Conservation (phyloP, 2,329 filamentous ascomycete genomes). For the Pseudopithomyces chartarum region DNA sequence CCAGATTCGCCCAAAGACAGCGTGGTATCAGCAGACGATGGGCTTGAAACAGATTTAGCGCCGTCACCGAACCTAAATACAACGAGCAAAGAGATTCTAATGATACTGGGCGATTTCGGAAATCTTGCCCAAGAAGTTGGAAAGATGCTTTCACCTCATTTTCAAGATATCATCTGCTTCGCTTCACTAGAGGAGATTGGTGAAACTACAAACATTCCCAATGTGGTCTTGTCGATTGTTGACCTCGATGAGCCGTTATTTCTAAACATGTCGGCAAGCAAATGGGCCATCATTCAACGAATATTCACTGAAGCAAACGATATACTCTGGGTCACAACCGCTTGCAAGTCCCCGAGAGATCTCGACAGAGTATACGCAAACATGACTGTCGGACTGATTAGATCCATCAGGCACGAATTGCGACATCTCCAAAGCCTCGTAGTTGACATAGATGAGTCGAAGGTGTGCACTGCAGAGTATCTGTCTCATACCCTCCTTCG, state of each 20-base stretch:
- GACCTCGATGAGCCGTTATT: conserved; percentile 15
- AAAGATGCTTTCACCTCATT: not conserved
- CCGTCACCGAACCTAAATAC: not conserved
- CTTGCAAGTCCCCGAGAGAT: not conserved
- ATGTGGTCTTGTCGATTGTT: conserved; percentile 6
- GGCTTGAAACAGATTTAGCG: conserved; percentile 7
- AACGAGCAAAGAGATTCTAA: not conserved
- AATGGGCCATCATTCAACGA: conserved; percentile 5
- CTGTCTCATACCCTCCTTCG: conserved; percentile 6
- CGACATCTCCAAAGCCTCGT: conserved; percentile 12
- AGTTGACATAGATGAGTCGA: conserved; percentile 11
- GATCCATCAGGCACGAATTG: conserved; percentile 12
- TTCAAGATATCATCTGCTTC: not conserved
- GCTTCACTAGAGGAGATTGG: not conserved
- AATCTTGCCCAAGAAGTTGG: not conserved
- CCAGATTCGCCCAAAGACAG: conserved; percentile 1
- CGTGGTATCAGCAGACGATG: conserved; percentile 8
- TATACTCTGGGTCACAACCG: conserved; percentile 24
- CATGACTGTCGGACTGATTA: conserved; percentile 14
- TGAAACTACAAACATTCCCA: conserved; percentile 5
- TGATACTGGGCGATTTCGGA: conserved; percentile 3
- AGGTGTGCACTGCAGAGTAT: not conserved
- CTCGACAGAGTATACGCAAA: conserved; percentile 4
- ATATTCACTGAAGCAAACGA: conserved; percentile 9
- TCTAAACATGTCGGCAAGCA: conserved; percentile 1